phyloP scores from a whole-genome alignment of 768 basidiomycete genomes.

The Leucocoprinus sp. region DNA sequence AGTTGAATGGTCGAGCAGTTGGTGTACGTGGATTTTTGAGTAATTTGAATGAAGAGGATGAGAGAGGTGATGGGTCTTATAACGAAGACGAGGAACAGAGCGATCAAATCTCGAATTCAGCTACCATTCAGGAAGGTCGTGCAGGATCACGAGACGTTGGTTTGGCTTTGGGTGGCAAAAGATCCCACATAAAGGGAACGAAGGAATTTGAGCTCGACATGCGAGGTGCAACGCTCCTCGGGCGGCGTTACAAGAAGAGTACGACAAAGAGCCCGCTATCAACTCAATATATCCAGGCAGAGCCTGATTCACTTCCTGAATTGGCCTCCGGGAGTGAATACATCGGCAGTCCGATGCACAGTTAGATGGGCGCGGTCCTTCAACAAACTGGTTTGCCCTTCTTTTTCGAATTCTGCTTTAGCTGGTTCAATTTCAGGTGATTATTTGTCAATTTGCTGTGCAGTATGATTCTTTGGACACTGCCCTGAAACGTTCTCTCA shows the following conservation, averaged over 20 bases:
- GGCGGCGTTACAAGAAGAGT: conserved; percentile 45
- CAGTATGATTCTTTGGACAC: too few relatives aligned
- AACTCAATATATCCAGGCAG: conserved; percentile 5
- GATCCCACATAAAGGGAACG: conserved; percentile 8
- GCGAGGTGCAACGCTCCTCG: conserved; percentile 79
- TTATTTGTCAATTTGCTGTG: too few relatives aligned
- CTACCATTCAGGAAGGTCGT: conserved; percentile 24
- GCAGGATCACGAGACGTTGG: conserved; percentile 30
- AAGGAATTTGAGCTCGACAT: conserved; percentile 76
- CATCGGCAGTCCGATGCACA: conserved; percentile 20
- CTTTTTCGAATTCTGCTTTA: too few relatives aligned
- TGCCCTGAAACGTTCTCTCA: too few relatives aligned
- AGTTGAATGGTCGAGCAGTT: conserved; percentile 71
- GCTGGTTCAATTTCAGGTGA: too few relatives aligned
- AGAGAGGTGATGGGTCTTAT: conserved; percentile 47
- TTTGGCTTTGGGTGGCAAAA: conserved; percentile 14
- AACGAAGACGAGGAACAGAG: conserved; percentile 18
- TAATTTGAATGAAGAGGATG: conserved; percentile 93
- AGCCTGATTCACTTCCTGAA: conserved; percentile 8
- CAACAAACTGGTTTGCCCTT: too few relatives aligned
- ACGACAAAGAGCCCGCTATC: conserved; percentile 16
- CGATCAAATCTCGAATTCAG: conserved; percentile 7
- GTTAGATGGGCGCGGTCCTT: background rate
- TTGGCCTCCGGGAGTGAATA: conserved; percentile 14
- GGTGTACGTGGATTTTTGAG: conserved; percentile 71